Conservation (phyloP, 768 basidiomycete species). For the Galerina marginata region DNA sequence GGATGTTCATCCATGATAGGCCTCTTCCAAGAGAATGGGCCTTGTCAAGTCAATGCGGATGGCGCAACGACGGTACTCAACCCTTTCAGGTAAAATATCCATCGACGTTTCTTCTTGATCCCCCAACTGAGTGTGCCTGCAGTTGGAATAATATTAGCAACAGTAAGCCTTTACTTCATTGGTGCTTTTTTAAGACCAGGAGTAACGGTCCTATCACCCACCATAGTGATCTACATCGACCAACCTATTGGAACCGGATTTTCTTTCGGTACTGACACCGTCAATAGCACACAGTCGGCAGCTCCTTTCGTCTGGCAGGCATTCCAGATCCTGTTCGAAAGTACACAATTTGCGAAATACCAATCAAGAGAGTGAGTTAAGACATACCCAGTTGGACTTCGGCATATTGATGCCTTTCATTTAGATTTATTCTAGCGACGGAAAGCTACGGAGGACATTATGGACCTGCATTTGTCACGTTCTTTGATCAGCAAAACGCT, state of each 20-base stretch:
- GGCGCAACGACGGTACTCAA: constrained; percentile 57
- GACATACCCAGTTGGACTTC: not conserved
- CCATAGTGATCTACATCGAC: constrained; percentile 70
- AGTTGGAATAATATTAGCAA: constrained; percentile 77
- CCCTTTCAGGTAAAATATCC: constrained; percentile 54
- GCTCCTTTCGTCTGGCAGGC: constrained; percentile 65
- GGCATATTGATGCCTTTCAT: not conserved
- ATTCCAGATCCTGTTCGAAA: constrained; percentile 69
- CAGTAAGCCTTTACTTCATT: constrained; percentile 41
- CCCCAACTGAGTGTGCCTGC: too few species aligned
- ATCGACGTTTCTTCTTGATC: not conserved
- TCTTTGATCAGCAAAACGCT: constrained; percentile 66
- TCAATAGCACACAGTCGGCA: constrained; percentile 63
- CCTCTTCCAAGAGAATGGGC: constrained; percentile 74
- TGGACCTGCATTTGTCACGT: constrained; percentile 67
- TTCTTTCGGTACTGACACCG: constrained; percentile 59
- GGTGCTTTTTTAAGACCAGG: not conserved
- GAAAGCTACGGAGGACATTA: constrained; percentile 77
- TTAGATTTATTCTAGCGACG: constrained; percentile 65
- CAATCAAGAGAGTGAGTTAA: constrained; percentile 54
- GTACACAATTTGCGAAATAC: constrained; percentile 54
- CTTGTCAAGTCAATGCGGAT: constrained; percentile 63
- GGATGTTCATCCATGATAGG: constrained; percentile 71
- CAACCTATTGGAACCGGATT: constrained; percentile 73
- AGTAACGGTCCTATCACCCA: not conserved